phyloP scores from a whole-genome alignment of 1,139 yeast species.

The Zygosaccharomyces pseudobailii region DNA sequence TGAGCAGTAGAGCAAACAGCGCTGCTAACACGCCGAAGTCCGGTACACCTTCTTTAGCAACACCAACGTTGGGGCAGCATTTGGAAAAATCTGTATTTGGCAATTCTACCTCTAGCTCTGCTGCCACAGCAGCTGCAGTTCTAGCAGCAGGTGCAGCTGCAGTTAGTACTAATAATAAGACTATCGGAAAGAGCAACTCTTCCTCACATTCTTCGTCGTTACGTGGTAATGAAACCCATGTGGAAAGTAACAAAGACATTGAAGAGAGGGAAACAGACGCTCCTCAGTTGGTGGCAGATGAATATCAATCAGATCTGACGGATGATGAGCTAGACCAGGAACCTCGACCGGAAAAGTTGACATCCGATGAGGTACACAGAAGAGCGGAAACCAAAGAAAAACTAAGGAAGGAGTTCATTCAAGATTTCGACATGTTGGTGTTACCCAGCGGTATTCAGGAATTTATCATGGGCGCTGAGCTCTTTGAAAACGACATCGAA shows the following conservation, averaged over 20 bases:
- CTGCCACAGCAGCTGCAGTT: constrained; percentile 21
- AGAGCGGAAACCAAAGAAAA: constrained; percentile 9
- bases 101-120: constrained; percentile 12
- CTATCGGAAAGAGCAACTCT: constrained; percentile 13
- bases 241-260: constrained; percentile 2
- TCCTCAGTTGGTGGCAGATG: constrained; percentile 10
- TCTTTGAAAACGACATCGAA: constrained; percentile 22
- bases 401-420: constrained; percentile 13
- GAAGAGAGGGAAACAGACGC: not conserved
- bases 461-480: constrained; percentile 32
- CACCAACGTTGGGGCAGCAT: constrained; percentile 8
- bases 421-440: constrained; percentile 40
- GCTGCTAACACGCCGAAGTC: constrained; percentile 17
- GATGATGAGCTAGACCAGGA: constrained; percentile 31
- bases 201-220: constrained; percentile 4
- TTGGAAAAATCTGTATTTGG: constrained; percentile 9
- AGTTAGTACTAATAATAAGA: constrained; percentile 23
- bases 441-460: constrained; percentile 75
- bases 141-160: constrained; percentile 29
- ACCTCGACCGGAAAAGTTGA: constrained; percentile 17
- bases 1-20: constrained; percentile 12
- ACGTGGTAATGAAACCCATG: not conserved
- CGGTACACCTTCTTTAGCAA: constrained; percentile 15
- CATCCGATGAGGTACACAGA: constrained; percentile 14
- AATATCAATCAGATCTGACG: constrained; percentile 20